A percentile compares a stretch with the other conserved stretches of the same genome.
Conservation (phyloP, 2,329 filamentous ascomycete species). For the Fusarium anguioides region DNA sequence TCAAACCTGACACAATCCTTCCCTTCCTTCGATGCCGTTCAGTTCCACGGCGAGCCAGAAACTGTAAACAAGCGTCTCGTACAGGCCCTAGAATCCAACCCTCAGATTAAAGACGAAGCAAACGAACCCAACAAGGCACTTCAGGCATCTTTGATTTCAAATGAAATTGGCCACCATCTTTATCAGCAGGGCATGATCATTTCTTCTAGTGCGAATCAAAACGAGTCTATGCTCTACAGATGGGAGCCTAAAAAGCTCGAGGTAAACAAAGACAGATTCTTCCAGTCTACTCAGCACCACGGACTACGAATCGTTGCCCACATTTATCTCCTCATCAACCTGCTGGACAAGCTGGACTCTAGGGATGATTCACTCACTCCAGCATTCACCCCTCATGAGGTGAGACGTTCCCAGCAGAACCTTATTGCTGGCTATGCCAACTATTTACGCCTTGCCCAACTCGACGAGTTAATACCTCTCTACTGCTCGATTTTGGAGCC, state of each 20-base stretch:
- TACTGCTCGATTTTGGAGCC: constrained; percentile 84
- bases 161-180: constrained; percentile 67
- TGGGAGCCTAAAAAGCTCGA: constrained; percentile 44
- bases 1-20: constrained; percentile 69
- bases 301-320: constrained; percentile 77
- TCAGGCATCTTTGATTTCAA: constrained; percentile 78
- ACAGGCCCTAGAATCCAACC: constrained; percentile 66
- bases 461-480: constrained; percentile 83
- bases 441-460: constrained; percentile 76
- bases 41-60: constrained; percentile 68
- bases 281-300: constrained; percentile 68
- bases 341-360: constrained; percentile 69
- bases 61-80: constrained; percentile 69
- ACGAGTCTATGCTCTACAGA: constrained; percentile 46
- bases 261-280: constrained; percentile 59
- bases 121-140: constrained; percentile 76
- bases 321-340: constrained; percentile 71
- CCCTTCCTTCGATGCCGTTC: constrained; percentile 71
- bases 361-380: constrained; percentile 26
- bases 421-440: constrained; percentile 85
- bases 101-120: constrained; percentile 67
- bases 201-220: constrained; percentile 41
- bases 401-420: constrained; percentile 71
- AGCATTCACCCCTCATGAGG: constrained; percentile 31
- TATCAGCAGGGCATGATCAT: constrained; percentile 66